Conservation (phyloP, 306 rosid genomes). For the Begonia loranthoides region DNA sequence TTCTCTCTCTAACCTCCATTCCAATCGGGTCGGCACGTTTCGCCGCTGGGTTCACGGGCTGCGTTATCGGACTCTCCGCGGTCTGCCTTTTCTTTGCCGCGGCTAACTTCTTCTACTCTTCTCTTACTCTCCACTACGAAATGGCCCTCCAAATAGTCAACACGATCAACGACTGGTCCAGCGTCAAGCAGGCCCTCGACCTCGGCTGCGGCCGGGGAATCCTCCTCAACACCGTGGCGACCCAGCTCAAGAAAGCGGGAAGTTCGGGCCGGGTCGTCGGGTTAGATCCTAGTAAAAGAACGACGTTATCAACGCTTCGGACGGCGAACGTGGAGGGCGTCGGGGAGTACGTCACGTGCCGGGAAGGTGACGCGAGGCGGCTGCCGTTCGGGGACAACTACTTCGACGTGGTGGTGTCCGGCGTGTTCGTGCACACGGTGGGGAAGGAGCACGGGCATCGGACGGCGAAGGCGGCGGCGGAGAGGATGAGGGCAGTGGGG, state of each 20-base stretch:
- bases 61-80: slow-evolving; percentile 68
- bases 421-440: slow-evolving; percentile 80
- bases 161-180: slow-evolving; percentile 83
- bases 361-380: slow-evolving; percentile 78
- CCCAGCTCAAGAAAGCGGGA: slow-evolving; percentile 79
- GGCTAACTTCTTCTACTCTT: slow-evolving; percentile 81
- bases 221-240: slow-evolving; percentile 87
- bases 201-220: slow-evolving; percentile 96
- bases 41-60: slow-evolving; percentile 83
- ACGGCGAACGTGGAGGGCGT: slow-evolving; percentile 80
- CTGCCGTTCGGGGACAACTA: slow-evolving; percentile 78
- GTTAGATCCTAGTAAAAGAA: slow-evolving; percentile 42
- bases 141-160: slow-evolving; percentile 80
- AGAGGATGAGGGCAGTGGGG: slow-evolving; percentile 86
- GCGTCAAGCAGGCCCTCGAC: slow-evolving; percentile 86
- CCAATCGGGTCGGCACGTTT: slow-evolving; percentile 49
- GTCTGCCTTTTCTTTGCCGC: slow-evolving; percentile 79
- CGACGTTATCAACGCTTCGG: slow-evolving; percentile 48
- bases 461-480: slow-evolving; percentile 89
- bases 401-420: slow-evolving; percentile 94
- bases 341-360: slow-evolving; percentile 88
- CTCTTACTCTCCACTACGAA: slow-evolving; percentile 83
- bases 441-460: slow-evolving; percentile 75
- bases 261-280: slow-evolving; percentile 94
- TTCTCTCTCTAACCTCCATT: slow-evolving; percentile 33